Conservation (phyloP, 805 yeast genomes). For the Spathaspora arborariae region DNA sequence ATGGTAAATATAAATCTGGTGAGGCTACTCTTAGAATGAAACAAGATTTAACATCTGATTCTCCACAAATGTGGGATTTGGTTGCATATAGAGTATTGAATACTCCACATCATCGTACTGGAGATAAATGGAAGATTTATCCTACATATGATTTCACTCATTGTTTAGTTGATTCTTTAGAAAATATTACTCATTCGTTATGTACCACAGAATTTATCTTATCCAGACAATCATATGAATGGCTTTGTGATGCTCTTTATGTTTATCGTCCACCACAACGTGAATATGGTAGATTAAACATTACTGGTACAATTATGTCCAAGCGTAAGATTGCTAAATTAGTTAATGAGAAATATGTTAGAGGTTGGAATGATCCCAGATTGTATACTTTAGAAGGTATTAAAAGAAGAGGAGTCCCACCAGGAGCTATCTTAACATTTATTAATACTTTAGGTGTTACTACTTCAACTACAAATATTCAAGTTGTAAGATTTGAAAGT, state of each 20-base stretch:
- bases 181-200: conserved; percentile 90
- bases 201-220: conserved; percentile 94
- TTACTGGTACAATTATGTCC: conserved; percentile 90
- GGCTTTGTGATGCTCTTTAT: conserved; percentile 94
- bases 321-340: conserved; percentile 94
- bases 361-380: conserved; percentile 99
- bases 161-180: conserved; percentile 97
- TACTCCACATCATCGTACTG: conserved; percentile 94
- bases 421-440: conserved; percentile 92
- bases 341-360: conserved; percentile 74
- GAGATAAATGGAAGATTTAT: conserved; percentile 94
- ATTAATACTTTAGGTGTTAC: conserved; percentile 96
- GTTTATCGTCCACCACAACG: conserved; percentile 98
- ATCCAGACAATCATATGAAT: conserved; percentile 93
- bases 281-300: conserved; percentile 94
- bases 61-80: conserved; percentile 99
- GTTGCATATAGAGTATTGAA: conserved; percentile 94
- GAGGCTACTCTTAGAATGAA: conserved; percentile 96
- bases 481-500: conserved; percentile 82
- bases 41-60: conserved; percentile 83
- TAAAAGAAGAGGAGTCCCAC: conserved; percentile 97
- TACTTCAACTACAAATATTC: conserved; percentile 88
- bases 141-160: conserved; percentile 99
- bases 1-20: conserved; percentile 84
- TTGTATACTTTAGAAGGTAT: conserved; percentile 91